Percentiles rank a stretch among this genome's conserved stretches.
Conservation (phyloP, 2,329 filamentous ascomycete genomes). For the Fusarium bulbicola region DNA sequence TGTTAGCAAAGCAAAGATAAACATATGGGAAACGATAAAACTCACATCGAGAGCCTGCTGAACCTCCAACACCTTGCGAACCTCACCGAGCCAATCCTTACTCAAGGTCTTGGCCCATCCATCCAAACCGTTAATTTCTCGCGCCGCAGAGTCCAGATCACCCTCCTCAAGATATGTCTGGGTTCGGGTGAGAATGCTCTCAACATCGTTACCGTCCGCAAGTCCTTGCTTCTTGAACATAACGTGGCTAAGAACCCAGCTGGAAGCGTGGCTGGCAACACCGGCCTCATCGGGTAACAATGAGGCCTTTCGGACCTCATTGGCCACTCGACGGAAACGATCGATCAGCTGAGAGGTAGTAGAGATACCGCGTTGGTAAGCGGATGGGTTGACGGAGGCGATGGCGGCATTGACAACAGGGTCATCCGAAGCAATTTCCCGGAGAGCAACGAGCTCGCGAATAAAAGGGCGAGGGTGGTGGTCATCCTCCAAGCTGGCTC, state of each 20-base stretch:
- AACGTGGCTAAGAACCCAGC: conserved; percentile 88
- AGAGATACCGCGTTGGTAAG: conserved; percentile 92
- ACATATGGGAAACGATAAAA: conserved; percentile 36
- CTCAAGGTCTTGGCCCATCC: conserved; percentile 97
- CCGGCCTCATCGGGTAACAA: conserved; percentile 93
- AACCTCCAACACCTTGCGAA: conserved; percentile 91
- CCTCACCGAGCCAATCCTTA: conserved; percentile 92
- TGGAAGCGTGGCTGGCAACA: conserved; percentile 92
- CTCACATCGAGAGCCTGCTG: conserved; percentile 94
- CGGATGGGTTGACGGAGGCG: conserved; percentile 91
- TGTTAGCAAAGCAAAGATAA: conserved; percentile 27
- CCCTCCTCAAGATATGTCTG: conserved; percentile 94
- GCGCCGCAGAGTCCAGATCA: conserved; percentile 86
- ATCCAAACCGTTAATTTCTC: conserved; percentile 92
- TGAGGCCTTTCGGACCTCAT: conserved; percentile 92
- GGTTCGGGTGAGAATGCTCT: conserved; percentile 89
- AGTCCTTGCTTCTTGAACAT: conserved; percentile 95
- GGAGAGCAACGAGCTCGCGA: conserved; percentile 90
- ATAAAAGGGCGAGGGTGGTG: conserved; percentile 83
- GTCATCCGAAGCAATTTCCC: conserved; percentile 87
- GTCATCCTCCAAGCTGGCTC: conserved; percentile 80
- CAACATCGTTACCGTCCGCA: conserved; percentile 86
- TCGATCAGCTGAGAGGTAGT: conserved; percentile 88
- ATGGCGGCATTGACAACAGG: conserved; percentile 92
- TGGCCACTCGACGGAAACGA: conserved; percentile 91